Evolutionary conservation across 176 grass and related monocot genomes (phyloP), one percentile per base, ranked within the genome.

Genomic region (Microstegium vimineum): DNA sequence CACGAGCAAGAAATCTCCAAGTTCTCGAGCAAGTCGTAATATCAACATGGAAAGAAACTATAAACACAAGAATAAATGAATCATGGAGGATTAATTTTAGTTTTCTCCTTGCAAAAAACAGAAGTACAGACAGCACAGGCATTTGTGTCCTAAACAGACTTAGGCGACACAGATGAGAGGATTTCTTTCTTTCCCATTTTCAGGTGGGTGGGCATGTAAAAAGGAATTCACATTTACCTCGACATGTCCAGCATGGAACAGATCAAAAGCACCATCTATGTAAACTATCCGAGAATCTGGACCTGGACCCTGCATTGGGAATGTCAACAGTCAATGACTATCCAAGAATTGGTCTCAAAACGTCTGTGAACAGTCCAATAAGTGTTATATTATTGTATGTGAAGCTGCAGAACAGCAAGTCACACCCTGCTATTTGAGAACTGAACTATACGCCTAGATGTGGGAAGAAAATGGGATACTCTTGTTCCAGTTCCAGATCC

Each of bases 201-300:
- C 5, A 1, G 18, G 8, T 40, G 23, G 12, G 49, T 81, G 68
- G 10, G 27, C 18, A 25, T 49, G 18, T 80, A 62, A 4, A 47
- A 80, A 45, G 25, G 4, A 71, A 75, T 31, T 69, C 31, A 30
- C 34, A 66, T 78, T 84, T 88, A 99, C 93, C 96, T 99, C 96
- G 37, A 99, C 96, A 87, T 99, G 89, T 68, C 96, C 96, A 80
- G 96, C 93, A 88, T 99, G 96, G 42, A 99, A 92, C 41, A 95
- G 87, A 94, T 99, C 93, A 85, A 95, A 99, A 37, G 93, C 96
- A 57, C 93, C 96, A 56, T 99, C 96, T 43, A 95, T 95, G 81
- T 99, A 99, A 81, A 99, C 85, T 92, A 95, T 81, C 52, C 85
- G 83, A 86, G 93, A 94, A 90, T 95, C 85, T 78, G 93, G 91